Conservation (phyloP, 2,329 filamentous ascomycete genomes). For the Sordariomycetes sp. region DNA sequence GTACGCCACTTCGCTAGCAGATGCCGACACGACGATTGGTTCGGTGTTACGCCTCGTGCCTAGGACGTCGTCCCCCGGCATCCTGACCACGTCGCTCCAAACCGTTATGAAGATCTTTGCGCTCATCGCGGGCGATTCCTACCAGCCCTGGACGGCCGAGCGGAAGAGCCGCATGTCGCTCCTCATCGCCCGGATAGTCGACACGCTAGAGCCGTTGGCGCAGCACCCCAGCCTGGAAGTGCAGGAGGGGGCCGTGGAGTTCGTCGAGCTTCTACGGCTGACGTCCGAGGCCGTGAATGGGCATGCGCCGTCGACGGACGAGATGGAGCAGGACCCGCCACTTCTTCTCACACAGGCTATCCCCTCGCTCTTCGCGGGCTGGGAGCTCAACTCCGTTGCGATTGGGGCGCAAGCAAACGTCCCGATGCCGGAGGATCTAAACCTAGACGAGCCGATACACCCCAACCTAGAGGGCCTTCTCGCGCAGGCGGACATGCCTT, state of each 20-base stretch:
- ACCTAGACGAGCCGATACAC: constrained; percentile 75
- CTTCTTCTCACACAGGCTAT: constrained; percentile 82
- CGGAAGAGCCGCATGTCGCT: constrained; percentile 64
- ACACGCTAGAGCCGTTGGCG: constrained; percentile 67
- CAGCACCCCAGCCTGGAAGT: constrained; percentile 83
- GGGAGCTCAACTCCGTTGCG: constrained; percentile 88
- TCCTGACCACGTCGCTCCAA: constrained; percentile 71
- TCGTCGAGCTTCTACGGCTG: constrained; percentile 77
- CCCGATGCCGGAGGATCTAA: constrained; percentile 59
- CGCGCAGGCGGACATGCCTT: constrained; percentile 37
- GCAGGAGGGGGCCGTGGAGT: constrained; percentile 87
- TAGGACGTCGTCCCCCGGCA: constrained; percentile 43
- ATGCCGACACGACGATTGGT: constrained; percentile 59
- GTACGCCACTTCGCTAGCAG: constrained; percentile 59
- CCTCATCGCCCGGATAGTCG: constrained; percentile 67
- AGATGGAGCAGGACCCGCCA: constrained; percentile 53
- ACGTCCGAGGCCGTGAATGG: constrained; percentile 67
- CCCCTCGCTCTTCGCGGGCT: constrained; percentile 71
- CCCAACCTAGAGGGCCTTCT: constrained; percentile 56
- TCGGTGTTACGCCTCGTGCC: constrained; percentile 57
- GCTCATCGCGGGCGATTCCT: constrained; percentile 51
- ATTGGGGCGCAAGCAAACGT: constrained; percentile 74
- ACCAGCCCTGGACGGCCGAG: constrained; percentile 55
- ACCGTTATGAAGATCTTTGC: constrained; percentile 78
- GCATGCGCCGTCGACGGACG: constrained; percentile 44